Base-by-base conservation (phyloP, 768 basidiomycete species). In the Naganishia randhawae region DNA sequence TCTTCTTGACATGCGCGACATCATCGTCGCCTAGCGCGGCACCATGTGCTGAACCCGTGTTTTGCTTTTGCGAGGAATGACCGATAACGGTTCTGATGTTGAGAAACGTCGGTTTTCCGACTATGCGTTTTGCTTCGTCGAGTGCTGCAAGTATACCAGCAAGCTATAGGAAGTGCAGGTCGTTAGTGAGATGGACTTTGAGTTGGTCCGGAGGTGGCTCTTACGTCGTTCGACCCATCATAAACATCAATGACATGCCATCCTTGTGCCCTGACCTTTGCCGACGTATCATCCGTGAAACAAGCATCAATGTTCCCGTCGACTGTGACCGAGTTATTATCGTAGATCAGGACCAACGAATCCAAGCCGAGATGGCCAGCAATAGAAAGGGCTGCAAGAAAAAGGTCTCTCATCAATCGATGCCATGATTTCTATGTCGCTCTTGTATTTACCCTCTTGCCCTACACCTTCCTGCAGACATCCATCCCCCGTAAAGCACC, bases 391-490 rank as follows among this genome's bases (percentile, higher is more conserved):
- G 77, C 76, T 77, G 31, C 13, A 45, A 63, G 22, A 10, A 50
- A n/a, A 33, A 50, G 37, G 22, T 11, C 29, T n/a, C 16, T 32
- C 17, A 6, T 39, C 27, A 48, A 63, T 31, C n/a, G n/a, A n/a
- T n/a, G n/a, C n/a, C n/a, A 1, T 29, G 7, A 16, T 64, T 4
- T 33, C 2, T 48, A n/a, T 22, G 41, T 31, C 1, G 17, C 19
- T 6, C 7, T 8, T 14, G 13, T 13, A 71, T 74, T 70, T 67
- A 76, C 76, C 69, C 68, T 79, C 78, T 63, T 77, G 76, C 19
- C 78, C 78, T 25, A 79, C 75, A 74, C 78, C 78, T 69, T 79
- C 78, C 61, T 79, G 78, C 22, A 79, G 64, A 71, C 78, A 79
- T 13, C 78, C 78, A 66, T 79, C 78, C 29, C 78, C 78, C 11